These are phyloP conservation scores for Aspergillus pseudotamarii DNA, from an alignment of 2,329 filamentous ascomycete species.

Conservation along the genomic window DNA sequence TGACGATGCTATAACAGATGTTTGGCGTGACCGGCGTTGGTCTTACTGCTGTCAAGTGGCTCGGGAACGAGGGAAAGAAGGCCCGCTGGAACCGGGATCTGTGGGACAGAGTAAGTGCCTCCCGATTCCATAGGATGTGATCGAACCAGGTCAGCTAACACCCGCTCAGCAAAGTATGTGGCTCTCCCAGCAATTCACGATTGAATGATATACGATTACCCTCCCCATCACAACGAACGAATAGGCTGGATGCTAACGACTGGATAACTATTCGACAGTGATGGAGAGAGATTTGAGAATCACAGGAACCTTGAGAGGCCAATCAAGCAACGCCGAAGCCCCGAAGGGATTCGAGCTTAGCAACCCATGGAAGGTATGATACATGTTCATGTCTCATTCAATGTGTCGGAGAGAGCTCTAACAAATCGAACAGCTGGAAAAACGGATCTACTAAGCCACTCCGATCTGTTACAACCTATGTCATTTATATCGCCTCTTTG, in stretches of 20 bases:
- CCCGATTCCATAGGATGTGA: conserved; percentile 15
- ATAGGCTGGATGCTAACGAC: conserved; percentile 21
- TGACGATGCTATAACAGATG: conserved; percentile 50
- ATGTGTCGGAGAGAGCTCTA: conserved; percentile 17
- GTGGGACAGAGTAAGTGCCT: conserved; percentile 63
- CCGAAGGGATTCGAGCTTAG: conserved; percentile 67
- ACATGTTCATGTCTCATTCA: background rate
- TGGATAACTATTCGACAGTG: conserved; percentile 51
- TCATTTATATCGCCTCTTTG: conserved; percentile 24
- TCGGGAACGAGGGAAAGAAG: conserved; percentile 66
- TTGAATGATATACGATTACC: conserved; percentile 12
- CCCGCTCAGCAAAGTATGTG: conserved; percentile 56
- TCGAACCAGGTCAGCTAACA: conserved; percentile 43
- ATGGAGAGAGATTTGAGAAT: conserved; percentile 67
- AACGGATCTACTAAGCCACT: conserved; percentile 40
- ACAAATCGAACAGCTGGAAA: conserved; percentile 39
- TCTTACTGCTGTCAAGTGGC: conserved; percentile 59
- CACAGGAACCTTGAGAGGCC: conserved; percentile 63
- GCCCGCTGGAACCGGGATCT: conserved; percentile 61
- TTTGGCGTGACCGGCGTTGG: conserved; percentile 63
- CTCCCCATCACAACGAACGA: background rate
- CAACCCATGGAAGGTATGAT: conserved; percentile 67
- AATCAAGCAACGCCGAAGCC: conserved; percentile 61
- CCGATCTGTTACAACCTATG: conserved; percentile 25
- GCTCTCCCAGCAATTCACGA: conserved; percentile 11